Evolutionary conservation across 352 stramenopile genomes (phyloP), one percentile per base, ranked within the genome.

Genomic region (Globisporangium nunn): DNA sequence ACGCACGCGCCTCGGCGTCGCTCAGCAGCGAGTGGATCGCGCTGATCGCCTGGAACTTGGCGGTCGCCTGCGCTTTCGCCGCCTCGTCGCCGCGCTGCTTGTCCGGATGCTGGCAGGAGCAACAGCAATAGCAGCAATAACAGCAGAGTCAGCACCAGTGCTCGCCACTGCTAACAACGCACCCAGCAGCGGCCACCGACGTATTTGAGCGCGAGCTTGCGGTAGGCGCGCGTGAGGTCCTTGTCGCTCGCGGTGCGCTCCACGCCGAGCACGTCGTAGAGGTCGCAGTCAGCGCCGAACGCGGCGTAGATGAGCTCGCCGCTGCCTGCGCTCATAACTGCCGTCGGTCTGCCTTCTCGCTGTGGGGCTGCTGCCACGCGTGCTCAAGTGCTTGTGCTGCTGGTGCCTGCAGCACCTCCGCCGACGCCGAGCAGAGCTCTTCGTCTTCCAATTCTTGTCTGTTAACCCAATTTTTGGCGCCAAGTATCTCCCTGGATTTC

Each of bases 11-110:
- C 29, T 95, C 74, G 15, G 77, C 68, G 59, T 95, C 73, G 46
- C 67, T 91, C 47, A 97, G 62, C n/a, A 95, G 74, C 52, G 81
- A 72, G 63, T 97, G 87, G 54, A 93, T 88, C 28, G 87, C 75
- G 45, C 80, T 90, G 40, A 97, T 71, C 2, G 85, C 83, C 64
- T 97, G 85, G 58, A 97, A 97, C 56, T 82, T 96, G 37, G 69
- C 65, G 1, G 79, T 92, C 41, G 85, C 71, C 43, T 84, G 66
- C 33, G 66, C 55, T 46, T 75, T 68, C 23, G 78, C 63, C 15
- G 56, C 55, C 33, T 73, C 72, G 68, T 96, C 81, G 10, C 85
- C 86, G 23, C 74, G 81, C 40, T 95, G 88, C 61, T 96, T 97
- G 63, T 97, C 88, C 15, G 89, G 89, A 55, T 97, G 89, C 85